These are phyloP conservation scores for Taphrina pruni DNA, from an alignment of 1,139 yeast genomes.

Conservation along the genomic window DNA sequence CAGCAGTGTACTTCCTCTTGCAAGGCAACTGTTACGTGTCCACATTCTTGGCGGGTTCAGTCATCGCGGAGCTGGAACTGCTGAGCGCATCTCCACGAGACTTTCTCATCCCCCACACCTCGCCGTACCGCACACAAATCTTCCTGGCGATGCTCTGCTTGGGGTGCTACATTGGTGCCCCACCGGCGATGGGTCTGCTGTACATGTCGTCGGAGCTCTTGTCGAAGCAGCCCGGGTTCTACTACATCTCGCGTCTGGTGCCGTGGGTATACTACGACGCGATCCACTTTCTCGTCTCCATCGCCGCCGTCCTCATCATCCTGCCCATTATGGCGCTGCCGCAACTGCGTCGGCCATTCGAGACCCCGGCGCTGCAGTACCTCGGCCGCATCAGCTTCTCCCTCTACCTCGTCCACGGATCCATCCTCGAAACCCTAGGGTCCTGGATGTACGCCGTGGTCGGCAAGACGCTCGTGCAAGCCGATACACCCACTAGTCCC, in stretches of 20 bases:
- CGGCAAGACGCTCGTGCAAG: constrained; percentile 16
- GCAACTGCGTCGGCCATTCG: constrained; percentile 15
- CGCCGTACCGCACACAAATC: constrained; percentile 5
- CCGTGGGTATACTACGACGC: constrained; percentile 36
- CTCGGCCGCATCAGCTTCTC: constrained; percentile 33
- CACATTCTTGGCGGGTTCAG: constrained; percentile 26
- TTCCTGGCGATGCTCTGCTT: constrained; percentile 16
- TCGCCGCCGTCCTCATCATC: constrained; percentile 26
- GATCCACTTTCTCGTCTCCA: constrained; percentile 25
- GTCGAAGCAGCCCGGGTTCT: constrained; percentile 27
- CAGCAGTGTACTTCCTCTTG: constrained; percentile 24
- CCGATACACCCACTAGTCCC: constrained; percentile 5
- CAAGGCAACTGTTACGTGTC: constrained; percentile 30
- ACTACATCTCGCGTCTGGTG: constrained; percentile 18
- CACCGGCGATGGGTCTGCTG: constrained; percentile 17
- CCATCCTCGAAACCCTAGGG: constrained; percentile 26
- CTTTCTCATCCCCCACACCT: constrained; percentile 14
- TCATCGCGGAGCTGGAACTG: constrained; percentile 31
- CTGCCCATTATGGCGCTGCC: constrained; percentile 29
- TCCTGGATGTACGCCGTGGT: constrained; percentile 10
- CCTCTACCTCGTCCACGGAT: constrained; percentile 37
- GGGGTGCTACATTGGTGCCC: constrained; percentile 16
- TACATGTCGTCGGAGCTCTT: constrained; percentile 29
- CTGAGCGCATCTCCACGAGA: constrained; percentile 14
- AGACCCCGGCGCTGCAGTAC: constrained; percentile 23